These are phyloP conservation scores for Sarcocystis neurona DNA, from an alignment of 169 alveolate genomes.

Conservation along the genomic window DNA sequence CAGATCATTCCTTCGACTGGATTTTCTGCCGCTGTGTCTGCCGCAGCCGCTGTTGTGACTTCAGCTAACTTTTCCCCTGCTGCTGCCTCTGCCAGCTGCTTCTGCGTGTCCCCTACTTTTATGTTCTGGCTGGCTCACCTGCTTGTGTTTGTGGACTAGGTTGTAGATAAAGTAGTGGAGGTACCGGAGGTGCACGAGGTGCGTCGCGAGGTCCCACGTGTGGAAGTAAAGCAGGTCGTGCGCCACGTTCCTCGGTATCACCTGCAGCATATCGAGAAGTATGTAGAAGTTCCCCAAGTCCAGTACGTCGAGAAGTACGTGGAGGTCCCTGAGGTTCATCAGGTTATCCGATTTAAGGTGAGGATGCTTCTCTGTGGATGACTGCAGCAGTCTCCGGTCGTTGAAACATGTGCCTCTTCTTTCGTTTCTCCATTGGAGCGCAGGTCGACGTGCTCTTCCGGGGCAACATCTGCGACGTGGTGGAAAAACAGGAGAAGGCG, in stretches of 20 bases:
- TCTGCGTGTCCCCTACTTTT: too few species aligned
- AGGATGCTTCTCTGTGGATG: too few species aligned
- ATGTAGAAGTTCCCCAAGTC: constrained; percentile 51
- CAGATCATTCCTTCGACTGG: not conserved
- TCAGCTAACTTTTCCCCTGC: too few species aligned
- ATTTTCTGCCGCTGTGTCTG: not conserved
- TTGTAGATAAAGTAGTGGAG: constrained; percentile 69
- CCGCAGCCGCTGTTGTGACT: not conserved
- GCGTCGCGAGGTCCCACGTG: constrained; percentile 30
- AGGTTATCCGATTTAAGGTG: constrained; percentile 36
- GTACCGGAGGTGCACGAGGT: constrained; percentile 68
- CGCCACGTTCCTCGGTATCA: constrained; percentile 31
- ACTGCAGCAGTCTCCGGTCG: too few species aligned
- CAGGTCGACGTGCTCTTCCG: too few species aligned
- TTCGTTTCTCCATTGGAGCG: too few species aligned
- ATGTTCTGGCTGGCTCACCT: too few species aligned
- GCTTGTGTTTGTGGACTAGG: constrained; percentile 45
- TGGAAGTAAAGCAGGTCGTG: constrained; percentile 33
- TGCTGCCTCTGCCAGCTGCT: too few species aligned
- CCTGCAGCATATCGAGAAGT: constrained; percentile 19
- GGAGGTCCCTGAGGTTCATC: constrained; percentile 71
- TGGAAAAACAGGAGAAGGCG: too few species aligned
- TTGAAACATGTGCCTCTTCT: too few species aligned
- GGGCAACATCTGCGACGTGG: too few species aligned
- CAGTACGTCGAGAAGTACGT: constrained; percentile 64